These are phyloP conservation scores for Jatropha multifida DNA, from an alignment of 441 rosid species.

Conservation along the genomic window DNA sequence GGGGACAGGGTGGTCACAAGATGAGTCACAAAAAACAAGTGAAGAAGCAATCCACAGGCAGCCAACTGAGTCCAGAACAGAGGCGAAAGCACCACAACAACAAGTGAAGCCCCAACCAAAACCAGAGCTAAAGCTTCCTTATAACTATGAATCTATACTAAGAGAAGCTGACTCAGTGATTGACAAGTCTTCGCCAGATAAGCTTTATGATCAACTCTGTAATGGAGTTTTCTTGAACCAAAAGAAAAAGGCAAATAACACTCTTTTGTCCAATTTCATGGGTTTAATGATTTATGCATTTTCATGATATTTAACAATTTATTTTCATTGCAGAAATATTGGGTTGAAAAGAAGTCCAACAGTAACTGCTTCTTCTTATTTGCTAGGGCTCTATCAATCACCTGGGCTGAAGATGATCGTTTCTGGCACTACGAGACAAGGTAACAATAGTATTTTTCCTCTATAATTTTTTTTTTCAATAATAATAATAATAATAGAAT, in stretches of 20 bases:
- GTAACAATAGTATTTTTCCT: slow-evolving; percentile 25
- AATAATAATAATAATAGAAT: no score
- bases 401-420: slow-evolving; percentile 46
- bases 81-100: not conserved
- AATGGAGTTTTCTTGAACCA: slow-evolving; percentile 40
- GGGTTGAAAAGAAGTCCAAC: slow-evolving; percentile 53
- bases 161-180: slow-evolving; percentile 38
- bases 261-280: not conserved
- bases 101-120: no score
- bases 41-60: not conserved
- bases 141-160: slow-evolving; percentile 37
- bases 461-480: no score
- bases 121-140: slow-evolving; percentile 32
- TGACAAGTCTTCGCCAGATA: slow-evolving; percentile 31
- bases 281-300: not conserved
- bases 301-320: not conserved
- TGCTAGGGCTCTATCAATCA: slow-evolving; percentile 52
- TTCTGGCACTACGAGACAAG: slow-evolving; percentile 63
- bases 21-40: not conserved
- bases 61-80: not conserved
- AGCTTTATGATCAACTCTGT: slow-evolving; percentile 34
- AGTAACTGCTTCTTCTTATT: slow-evolving; percentile 64
- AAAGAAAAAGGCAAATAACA: slow-evolving; percentile 18
- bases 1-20: not conserved
- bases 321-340: slow-evolving; percentile 40